These are phyloP conservation scores for Tetradesmus lagerheimii DNA, from an alignment of 139 green algal genomes.

Conservation along the genomic window DNA sequence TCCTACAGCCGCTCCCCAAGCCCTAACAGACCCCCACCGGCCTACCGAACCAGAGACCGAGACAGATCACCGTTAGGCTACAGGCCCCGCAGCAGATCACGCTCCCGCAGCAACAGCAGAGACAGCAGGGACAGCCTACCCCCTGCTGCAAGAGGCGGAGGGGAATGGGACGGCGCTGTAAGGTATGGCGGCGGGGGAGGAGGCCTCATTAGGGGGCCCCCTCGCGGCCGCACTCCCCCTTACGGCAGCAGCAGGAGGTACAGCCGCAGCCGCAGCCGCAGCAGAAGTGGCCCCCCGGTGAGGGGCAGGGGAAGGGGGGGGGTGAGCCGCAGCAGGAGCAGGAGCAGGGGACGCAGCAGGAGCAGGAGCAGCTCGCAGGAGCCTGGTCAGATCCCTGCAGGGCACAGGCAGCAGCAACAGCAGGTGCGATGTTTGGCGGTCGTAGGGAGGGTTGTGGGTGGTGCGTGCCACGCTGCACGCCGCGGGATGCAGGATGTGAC, in stretches of 20 bases:
- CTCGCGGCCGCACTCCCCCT: not conserved
- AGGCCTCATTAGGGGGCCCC: not conserved
- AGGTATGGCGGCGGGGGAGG: not conserved
- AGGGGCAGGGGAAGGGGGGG: not conserved
- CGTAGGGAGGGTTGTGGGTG: no score
- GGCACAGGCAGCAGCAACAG: not conserved
- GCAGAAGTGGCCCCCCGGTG: not conserved
- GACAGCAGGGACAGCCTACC: not conserved
- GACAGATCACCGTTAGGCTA: not conserved
- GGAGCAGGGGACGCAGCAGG: not conserved
- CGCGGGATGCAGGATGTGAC: no score
- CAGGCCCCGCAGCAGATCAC: not conserved
- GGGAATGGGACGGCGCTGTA: not conserved
- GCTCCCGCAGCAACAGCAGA: not conserved
- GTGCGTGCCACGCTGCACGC: no score
- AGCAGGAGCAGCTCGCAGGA: not conserved
- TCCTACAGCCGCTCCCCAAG: not conserved
- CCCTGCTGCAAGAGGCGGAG: not conserved
- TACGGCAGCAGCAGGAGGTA: not conserved
- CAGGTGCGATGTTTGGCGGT: not conserved
- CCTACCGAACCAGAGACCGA: not conserved
- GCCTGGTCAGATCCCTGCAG: slow-evolving; percentile 24
- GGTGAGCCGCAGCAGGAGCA: not conserved
- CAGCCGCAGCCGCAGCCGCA: not conserved
- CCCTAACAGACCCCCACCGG: not conserved